Evolutionary conservation across 2,329 filamentous ascomycete genomes (phyloP).

Genomic region (Daldinia sp.): DNA sequence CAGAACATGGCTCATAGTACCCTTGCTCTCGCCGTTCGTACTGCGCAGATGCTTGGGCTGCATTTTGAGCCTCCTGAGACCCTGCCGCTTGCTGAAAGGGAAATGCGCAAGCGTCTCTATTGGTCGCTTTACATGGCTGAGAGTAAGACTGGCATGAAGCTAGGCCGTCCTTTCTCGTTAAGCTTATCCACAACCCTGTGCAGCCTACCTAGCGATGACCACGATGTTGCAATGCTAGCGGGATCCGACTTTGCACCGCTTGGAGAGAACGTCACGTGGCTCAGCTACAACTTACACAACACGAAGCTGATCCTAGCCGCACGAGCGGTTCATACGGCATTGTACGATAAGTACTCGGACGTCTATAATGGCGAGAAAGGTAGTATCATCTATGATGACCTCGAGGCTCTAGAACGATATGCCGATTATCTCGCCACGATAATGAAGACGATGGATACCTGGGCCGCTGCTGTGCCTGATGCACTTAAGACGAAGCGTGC

Average conservation of each 20-base stretch:
- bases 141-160: conserved; percentile 59
- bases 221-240: conserved; percentile 47
- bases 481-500: conserved; percentile 53
- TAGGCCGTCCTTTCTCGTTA: conserved; percentile 59
- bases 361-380: conserved; percentile 46
- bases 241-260: conserved; percentile 51
- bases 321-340: conserved; percentile 51
- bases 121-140: conserved; percentile 64
- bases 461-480: conserved; percentile 54
- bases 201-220: conserved; percentile 55
- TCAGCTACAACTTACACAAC: conserved; percentile 54
- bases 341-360: conserved; percentile 53
- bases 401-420: conserved; percentile 46
- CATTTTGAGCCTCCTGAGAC: conserved; percentile 63
- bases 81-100: conserved; percentile 36
- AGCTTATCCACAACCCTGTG: conserved; percentile 53
- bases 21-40: conserved; percentile 57
- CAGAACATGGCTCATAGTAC: conserved; percentile 61
- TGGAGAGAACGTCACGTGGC: conserved; percentile 54
- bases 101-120: conserved; percentile 62
- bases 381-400: conserved; percentile 44
- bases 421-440: conserved; percentile 40
- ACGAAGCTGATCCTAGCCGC: conserved; percentile 53
- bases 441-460: conserved; percentile 50
- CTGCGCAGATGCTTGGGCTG: conserved; percentile 61